Evolutionary conservation across 371 early-diverging fungal genomes (phyloP).

Genomic region (Rhizopus stolonifer): DNA sequence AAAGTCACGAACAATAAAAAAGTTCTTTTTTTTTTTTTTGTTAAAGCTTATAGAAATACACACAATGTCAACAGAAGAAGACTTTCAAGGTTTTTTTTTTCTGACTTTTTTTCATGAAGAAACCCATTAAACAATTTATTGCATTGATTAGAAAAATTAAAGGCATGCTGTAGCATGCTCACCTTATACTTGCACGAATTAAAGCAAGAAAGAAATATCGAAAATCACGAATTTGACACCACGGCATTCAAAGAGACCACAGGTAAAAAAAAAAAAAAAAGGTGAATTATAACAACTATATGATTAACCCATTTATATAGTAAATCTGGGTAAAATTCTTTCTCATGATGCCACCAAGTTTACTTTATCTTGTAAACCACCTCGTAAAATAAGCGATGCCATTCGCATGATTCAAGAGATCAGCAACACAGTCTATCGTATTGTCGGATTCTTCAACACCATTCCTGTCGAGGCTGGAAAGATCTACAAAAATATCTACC

Average conservation of each 20-base stretch:
- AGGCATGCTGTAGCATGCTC: constrained; percentile 40
- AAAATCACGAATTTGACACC: constrained; percentile 24
- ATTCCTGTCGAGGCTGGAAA: constrained; percentile 29
- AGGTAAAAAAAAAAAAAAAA: constrained; percentile 16
- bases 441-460: constrained; percentile 41
- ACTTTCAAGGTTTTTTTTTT: constrained; percentile 12
- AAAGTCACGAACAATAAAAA: too few species aligned
- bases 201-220: constrained; percentile 21
- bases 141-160: constrained; percentile 24
- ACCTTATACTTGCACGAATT: constrained; percentile 32
- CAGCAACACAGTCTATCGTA: constrained; percentile 39
- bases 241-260: constrained; percentile 31
- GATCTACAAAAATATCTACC: constrained; percentile 25
- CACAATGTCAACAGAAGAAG: constrained; percentile 10
- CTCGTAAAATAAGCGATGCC: constrained; percentile 39
- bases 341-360: constrained; percentile 51
- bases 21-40: constrained; percentile 5
- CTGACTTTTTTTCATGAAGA: not conserved
- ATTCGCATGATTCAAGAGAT: constrained; percentile 39
- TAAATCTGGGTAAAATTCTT: constrained; percentile 34
- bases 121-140: not conserved
- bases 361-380: constrained; percentile 50
- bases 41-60: not conserved
- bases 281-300: not conserved
- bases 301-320: constrained; percentile 7